Base-by-base conservation (phyloP, 495 filamentous ascomycete species). In the Beverwykella pulmonaria region DNA sequence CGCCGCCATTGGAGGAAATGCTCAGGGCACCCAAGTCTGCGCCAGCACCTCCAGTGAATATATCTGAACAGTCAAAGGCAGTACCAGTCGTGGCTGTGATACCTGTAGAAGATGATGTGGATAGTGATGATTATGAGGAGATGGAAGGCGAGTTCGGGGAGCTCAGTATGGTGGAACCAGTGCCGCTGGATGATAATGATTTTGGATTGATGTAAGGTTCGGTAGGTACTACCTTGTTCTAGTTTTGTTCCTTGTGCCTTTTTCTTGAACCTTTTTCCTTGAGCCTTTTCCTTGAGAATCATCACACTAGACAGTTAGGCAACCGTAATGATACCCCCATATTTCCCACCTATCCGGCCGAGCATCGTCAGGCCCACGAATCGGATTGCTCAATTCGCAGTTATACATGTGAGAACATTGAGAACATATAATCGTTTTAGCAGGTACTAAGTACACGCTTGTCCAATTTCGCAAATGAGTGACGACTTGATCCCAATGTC, bases 111-210 rank as follows among this genome's bases (percentile, higher is more conserved):
- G 48, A 50, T 22, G 48, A 52, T n/a, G 14, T 49, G 2, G 50
- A 62, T 30, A 36, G 46, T 20, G 41, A 36, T 25, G 52, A 36
- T 20, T 8, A 30, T 10, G 30, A 36, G 14, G 65, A 63, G 22
- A 34, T 63, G 25, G 52, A 53, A 14, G 57, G 60, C 36, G 54
- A 69, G 49, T 65, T 69, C 56, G 67, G 67, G 14, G 67, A 69
- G 32, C 49, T 69, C 30, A 62, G 60, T 36, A 64, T 65, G 67
- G 67, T 69, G 22, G 67, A 69, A 17, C 67, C 67, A 34, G 15
- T 46, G 29, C 67, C 67, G 7, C 27, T 69, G 15, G 67, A 69
- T 30, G 67, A 69, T 15, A 36, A 32, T 2, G 65, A 68, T 39
- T 52, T 58, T 56, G 62, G 53, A 8, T 53, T 65, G 44, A 59